Evolutionary conservation across 495 filamentous ascomycete genomes (phyloP).

Genomic region (Xylaria intraflava): DNA sequence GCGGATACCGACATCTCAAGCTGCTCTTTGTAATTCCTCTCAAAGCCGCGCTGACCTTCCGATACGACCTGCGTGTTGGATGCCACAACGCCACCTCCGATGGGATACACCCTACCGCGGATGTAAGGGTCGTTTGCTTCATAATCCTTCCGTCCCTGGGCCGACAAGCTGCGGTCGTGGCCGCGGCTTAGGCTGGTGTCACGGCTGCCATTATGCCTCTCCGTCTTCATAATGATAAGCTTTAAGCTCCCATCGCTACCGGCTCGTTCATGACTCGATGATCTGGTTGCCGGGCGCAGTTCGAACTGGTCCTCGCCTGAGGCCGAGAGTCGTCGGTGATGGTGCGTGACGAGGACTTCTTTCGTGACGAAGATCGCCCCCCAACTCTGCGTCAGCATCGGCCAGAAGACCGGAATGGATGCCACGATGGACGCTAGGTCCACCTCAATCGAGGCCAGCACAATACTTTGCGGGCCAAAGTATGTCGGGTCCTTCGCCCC

Average conservation of each 20-base stretch:
- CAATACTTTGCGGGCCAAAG: conserved; percentile 23
- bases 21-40: conserved; percentile 6
- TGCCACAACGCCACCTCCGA: background rate
- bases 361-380: conserved; percentile 27
- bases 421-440: conserved; percentile 33
- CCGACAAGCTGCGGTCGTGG: background rate
- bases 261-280: background rate
- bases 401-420: conserved; percentile 31
- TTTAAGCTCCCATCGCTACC: conserved; percentile 9
- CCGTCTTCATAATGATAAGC: conserved; percentile 5
- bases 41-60: conserved; percentile 9
- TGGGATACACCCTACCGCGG: conserved; percentile 2
- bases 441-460: conserved; percentile 30
- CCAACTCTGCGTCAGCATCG: conserved; percentile 14
- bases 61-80: conserved; percentile 10
- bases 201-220: background rate
- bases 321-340: conserved; percentile 22
- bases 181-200: background rate
- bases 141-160: background rate
- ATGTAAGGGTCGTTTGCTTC: conserved; percentile 5
- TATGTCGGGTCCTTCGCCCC: conserved; percentile 27
- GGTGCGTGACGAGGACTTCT: conserved; percentile 26
- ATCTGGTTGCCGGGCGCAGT: conserved; percentile 3
- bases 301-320: conserved; percentile 17
- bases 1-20: background rate